Base-by-base conservation (phyloP, 768 basidiomycete species). In the Hydnomerulius pinastri region DNA sequence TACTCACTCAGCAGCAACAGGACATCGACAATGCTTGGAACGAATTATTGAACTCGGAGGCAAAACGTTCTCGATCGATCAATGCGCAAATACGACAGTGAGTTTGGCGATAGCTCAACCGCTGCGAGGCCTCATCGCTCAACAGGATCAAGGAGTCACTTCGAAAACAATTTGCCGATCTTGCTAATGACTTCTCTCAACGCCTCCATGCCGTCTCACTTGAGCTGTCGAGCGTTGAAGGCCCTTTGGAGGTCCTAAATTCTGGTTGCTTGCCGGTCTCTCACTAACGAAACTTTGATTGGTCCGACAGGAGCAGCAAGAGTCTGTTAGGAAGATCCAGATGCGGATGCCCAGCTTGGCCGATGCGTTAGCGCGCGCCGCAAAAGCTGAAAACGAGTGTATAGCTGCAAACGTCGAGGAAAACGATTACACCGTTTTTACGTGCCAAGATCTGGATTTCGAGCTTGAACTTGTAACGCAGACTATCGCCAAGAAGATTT, bases 371-470 rank as follows among this genome's bases (percentile, higher is more conserved):
- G 70, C 67, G 11, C 64, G 75, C 12, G 83, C 96, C 9, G 73
- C 73, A 0, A 72, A 66, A 0, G 86, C 85, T 1, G 92, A 98
- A 59, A 75, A 77, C 1, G 88, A 87, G 46, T 97, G 95, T 69
- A 71, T 71, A 4, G 81, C 83, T 6, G 95, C 94, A 9, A 97
- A 98, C 53, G 87, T 98, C 6, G 96, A 98, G 62, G 95, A 97
- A 69, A 98, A 97, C 64, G 96, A 98, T 65, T 90, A 95, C 66
- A 96, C 93, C 0, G 83, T 96, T 2, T 88, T 95, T 62, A 91
- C 90, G 4, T 83, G 77, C 55, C 88, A 92, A 68, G 95, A 98
- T 66, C 77, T 97, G 35, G 85, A 86, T 50, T 97, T 94, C 56
- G 95, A 98, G 70, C 76, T 94, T 1, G 87, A 87, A 64, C 75